These are phyloP conservation scores for Gypsophila paniculata DNA, from an alignment of 179 eudicot species.

Conservation along the genomic window DNA sequence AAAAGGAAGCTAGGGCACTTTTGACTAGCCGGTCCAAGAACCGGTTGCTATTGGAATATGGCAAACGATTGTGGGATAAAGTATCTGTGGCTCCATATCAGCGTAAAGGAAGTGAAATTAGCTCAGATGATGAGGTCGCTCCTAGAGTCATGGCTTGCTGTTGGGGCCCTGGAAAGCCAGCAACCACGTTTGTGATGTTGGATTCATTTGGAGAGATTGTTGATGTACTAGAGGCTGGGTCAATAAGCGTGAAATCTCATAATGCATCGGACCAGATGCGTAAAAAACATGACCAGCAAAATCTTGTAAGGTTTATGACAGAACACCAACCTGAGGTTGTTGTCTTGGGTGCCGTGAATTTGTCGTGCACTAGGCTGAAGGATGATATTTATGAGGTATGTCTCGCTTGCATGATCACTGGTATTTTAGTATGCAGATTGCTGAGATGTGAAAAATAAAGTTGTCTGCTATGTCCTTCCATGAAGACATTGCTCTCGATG, in stretches of 20 bases:
- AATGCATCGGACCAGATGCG: constrained; percentile 77
- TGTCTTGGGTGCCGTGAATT: constrained; percentile 79
- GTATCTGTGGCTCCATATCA: constrained; percentile 86
- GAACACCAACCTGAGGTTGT: constrained; percentile 96
- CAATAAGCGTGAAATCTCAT: constrained; percentile 62
- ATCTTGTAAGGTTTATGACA: constrained; percentile 71
- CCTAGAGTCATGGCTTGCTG: constrained; percentile 99
- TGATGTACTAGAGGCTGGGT: constrained; percentile 77
- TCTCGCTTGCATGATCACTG: background rate
- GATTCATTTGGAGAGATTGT: constrained; percentile 91
- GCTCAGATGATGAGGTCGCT: constrained; percentile 78
- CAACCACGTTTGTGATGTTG: constrained; percentile 94
- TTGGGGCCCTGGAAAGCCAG: constrained; percentile 90
- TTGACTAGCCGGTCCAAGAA: constrained; percentile 68
- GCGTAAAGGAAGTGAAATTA: constrained; percentile 63
- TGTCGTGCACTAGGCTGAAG: constrained; percentile 73
- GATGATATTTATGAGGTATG: constrained; percentile 93
- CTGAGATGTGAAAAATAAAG: background rate
- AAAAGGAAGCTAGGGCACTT: constrained; percentile 85
- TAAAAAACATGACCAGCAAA: constrained; percentile 83
- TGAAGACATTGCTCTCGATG: background rate
- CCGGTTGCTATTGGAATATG: constrained; percentile 79
- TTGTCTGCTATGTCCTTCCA: background rate
- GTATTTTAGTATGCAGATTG: background rate
- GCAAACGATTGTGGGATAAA: constrained; percentile 67